Conservation (phyloP, 2,329 filamentous ascomycete genomes). For the Fusarium anthophilum region DNA sequence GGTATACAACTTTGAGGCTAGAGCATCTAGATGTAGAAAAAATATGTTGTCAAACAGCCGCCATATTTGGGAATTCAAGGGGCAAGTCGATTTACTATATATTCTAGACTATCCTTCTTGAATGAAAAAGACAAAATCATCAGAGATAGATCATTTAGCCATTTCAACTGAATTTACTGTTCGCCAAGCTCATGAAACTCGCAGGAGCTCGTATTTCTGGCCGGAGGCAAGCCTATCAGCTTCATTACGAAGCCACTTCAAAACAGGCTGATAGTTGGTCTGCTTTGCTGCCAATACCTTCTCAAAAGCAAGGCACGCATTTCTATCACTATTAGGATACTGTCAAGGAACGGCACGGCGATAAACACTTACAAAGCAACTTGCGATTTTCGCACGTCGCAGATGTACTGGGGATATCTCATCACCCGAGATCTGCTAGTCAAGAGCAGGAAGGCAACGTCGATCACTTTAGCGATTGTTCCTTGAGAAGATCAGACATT, state of each 20-base stretch:
- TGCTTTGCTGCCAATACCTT: constrained; percentile 76
- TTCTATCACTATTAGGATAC: constrained; percentile 53
- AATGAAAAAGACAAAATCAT: background rate
- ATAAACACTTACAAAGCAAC: constrained; percentile 65
- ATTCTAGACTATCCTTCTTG: background rate
- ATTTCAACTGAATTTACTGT: background rate
- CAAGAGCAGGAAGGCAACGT: constrained; percentile 71
- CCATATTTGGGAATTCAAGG: background rate
- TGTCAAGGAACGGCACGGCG: background rate
- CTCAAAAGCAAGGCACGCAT: constrained; percentile 76
- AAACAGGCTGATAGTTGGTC: constrained; percentile 69
- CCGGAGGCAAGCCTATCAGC: constrained; percentile 47
- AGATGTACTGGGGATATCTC: constrained; percentile 63
- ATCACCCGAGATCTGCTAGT: constrained; percentile 60
- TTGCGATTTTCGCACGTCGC: constrained; percentile 68
- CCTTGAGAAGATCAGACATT: constrained; percentile 50
- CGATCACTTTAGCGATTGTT: constrained; percentile 72
- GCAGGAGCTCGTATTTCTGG: background rate
- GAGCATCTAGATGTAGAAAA: background rate
- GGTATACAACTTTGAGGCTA: constrained; percentile 46
- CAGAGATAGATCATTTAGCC: background rate
- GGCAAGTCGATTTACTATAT: background rate
- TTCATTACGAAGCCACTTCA: constrained; percentile 73
- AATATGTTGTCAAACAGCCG: background rate
- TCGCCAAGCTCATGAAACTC: background rate